Evolutionary conservation across 352 stramenopile genomes (phyloP).

Genomic region (Halophytophthora batemanensis): DNA sequence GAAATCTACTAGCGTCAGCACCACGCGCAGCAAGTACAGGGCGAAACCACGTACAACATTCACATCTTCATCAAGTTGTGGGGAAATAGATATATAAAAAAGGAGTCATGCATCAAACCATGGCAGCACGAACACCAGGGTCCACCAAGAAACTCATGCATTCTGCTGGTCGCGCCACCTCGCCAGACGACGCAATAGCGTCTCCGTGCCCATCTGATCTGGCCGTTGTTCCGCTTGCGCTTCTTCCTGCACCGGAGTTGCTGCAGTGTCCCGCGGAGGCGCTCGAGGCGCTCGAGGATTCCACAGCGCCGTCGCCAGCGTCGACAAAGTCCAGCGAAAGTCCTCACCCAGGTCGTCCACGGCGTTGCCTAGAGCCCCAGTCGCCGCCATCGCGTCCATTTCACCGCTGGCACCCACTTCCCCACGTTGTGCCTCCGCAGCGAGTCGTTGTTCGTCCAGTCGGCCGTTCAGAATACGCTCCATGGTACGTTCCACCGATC

Average conservation of each 20-base stretch:
- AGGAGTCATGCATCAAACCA: not conserved
- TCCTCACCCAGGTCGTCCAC: conserved; percentile 39
- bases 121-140: not conserved
- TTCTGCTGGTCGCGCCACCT: conserved; percentile 2
- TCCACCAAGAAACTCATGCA: not conserved
- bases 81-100: not conserved
- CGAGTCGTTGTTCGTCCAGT: conserved; percentile 35
- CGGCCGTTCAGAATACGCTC: conserved; percentile 64
- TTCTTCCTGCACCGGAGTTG: conserved; percentile 6
- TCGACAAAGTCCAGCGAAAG: conserved; percentile 38
- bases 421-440: conserved; percentile 16
- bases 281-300: conserved; percentile 1
- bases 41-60: not conserved
- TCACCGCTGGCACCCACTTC: conserved; percentile 7
- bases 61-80: conserved; percentile 6
- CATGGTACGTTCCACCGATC: conserved; percentile 66
- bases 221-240: conserved; percentile 2
- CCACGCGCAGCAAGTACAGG: not conserved
- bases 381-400: conserved; percentile 10
- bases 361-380: conserved; percentile 26
- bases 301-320: conserved; percentile 30
- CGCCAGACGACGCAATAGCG: conserved; percentile 16
- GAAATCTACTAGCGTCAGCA: conserved; percentile 39
- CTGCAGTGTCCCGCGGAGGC: not conserved
- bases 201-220: conserved; percentile 11